Evolutionary conservation across 805 yeast species (phyloP).

Genomic region (Pichia phayaonensis): DNA sequence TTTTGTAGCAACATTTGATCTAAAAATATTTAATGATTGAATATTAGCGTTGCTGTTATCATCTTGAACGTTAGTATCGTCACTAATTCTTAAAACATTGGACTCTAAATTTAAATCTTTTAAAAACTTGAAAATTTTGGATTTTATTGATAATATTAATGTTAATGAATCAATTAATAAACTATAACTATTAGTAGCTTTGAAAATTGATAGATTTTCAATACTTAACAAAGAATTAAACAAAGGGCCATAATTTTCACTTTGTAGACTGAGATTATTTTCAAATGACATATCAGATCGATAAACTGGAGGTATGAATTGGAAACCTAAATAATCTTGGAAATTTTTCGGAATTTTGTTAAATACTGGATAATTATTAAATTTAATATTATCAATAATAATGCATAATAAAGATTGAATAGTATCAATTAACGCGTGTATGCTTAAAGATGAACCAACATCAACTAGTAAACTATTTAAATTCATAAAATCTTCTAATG

Average conservation of each 20-base stretch:
- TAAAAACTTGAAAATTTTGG: conserved; percentile 19
- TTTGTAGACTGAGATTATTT: conserved; percentile 14
- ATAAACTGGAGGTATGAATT: conserved; percentile 24
- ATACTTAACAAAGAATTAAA: conserved; percentile 10
- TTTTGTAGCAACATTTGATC: conserved; percentile 18
- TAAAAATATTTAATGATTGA: conserved; percentile 17
- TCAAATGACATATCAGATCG: conserved; percentile 23
- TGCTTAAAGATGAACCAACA: conserved; percentile 29
- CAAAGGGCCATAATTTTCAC: conserved; percentile 7
- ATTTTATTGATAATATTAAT: conserved; percentile 29
- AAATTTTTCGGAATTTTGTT: conserved; percentile 12
- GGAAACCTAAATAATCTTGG: conserved; percentile 18
- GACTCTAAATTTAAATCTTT: conserved; percentile 15
- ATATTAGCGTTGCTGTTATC: neutral
- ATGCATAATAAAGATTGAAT: conserved; percentile 19
- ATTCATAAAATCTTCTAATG: conserved; percentile 15
- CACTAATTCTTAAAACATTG: conserved; percentile 8
- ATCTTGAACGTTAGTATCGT: neutral
- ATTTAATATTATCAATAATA: conserved; percentile 14
- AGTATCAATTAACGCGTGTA: conserved; percentile 29
- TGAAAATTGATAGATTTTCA: conserved; percentile 11
- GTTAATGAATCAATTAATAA: conserved; percentile 26
- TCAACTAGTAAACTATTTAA: conserved; percentile 19
- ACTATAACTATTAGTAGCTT: conserved; percentile 6
- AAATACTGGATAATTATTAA: neutral